phyloP scores from a whole-genome alignment of 441 rosid species.

The Adansonia rubrostipa region DNA sequence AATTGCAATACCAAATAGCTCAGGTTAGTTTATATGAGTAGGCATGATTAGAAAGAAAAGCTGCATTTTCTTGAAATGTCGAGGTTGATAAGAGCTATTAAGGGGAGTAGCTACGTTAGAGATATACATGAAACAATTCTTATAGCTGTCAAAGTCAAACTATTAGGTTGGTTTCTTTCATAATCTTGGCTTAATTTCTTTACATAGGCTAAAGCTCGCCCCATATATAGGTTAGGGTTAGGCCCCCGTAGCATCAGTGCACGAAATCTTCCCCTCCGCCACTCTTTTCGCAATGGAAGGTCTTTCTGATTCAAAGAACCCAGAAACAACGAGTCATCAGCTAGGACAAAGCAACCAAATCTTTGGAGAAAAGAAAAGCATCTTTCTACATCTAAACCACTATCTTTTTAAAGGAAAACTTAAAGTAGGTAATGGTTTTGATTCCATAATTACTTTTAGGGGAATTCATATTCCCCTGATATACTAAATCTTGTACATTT shows the following conservation, averaged over 20 bases:
- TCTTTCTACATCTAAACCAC: not conserved
- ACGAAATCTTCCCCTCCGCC: not conserved
- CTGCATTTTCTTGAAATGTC: not conserved
- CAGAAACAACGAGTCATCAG: not conserved
- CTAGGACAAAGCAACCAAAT: constrained; percentile 3
- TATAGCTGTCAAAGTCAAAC: not conserved
- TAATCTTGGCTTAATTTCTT: not conserved
- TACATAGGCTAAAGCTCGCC: not conserved
- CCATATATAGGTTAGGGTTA: not conserved
- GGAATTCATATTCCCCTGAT: not conserved
- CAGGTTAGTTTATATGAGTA: not conserved
- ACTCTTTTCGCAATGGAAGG: not conserved
- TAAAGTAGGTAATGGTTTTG: not conserved
- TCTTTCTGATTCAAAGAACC: not conserved
- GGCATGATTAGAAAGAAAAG: not conserved
- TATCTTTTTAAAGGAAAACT: not conserved
- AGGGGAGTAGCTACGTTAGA: not conserved
- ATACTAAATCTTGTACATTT: not conserved
- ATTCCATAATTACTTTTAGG: not conserved
- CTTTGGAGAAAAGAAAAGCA: not conserved
- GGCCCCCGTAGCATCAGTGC: constrained; percentile 13
- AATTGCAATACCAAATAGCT: not conserved
- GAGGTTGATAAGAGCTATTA: not conserved
- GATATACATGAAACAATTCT: not conserved
- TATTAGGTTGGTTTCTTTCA: constrained; percentile 5